Base-by-base conservation (phyloP, 768 basidiomycete species). In the Tubosaeta sp. region DNA sequence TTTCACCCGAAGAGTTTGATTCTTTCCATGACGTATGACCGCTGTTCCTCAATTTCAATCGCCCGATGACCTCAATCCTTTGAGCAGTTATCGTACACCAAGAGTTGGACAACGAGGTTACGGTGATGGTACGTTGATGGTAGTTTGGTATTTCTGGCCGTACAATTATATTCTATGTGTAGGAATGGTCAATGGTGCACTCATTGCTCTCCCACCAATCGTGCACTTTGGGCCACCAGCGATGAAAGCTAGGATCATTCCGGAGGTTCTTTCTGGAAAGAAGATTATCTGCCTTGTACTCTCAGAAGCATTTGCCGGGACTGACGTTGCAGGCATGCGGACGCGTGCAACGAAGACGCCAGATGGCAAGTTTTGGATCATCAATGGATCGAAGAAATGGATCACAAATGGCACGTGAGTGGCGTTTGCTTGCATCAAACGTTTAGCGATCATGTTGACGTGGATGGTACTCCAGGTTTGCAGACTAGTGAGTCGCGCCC, bases 301-400 rank as follows among this genome's bases (percentile, higher is more conserved):
- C 21, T 27, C 42, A 18, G 42, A 43, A 25, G 42, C 42, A 18
- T 43, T 29, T 22, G 42, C 9, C 7, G 27, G 42, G 35, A 85
- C 83, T 58, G 92, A 94, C 65, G 91, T 96, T 9, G 75, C 78
- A 67, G 88, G 90, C 16, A 67, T 94, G 51, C 76, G 81, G 62
- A 91, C 90, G 4, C 82, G 80, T 3, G 93, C 91, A 8, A 80
- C 76, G 38, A 88, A 90, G 68, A 85, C 79, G 13, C 82, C 83
- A 48, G 90, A 94, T 62, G 91, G 90, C 25, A 87, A 87, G 65
- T 74, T 83, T 57, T 92, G 84, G 83, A 86, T 87, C 30, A 81
- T 94, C 59, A 90, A 87, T 57, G 92, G 78, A 2, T 82, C 80
- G 22, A 93, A 91, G 78, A 90, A 90, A 70, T 90, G 86, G 86